Evolutionary conservation across 2,329 filamentous ascomycete species (phyloP).

Genomic region (Alternaria arbusti): DNA sequence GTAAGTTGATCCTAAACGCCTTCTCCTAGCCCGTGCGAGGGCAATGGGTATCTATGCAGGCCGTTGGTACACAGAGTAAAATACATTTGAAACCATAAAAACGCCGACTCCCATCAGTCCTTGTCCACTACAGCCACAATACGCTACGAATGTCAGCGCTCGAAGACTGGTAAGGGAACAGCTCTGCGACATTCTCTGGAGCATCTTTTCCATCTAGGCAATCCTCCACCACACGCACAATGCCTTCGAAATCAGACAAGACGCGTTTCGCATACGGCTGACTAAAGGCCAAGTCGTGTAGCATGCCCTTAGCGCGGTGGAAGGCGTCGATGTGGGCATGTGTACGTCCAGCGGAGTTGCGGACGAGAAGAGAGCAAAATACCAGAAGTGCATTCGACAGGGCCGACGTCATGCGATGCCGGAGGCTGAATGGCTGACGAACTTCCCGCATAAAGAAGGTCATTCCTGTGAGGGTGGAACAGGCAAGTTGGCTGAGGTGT

Average conservation of each 20-base stretch:
- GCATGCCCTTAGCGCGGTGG: slow-evolving; percentile 11
- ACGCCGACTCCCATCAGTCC: neutral
- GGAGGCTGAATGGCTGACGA: slow-evolving; percentile 14
- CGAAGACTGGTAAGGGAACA: slow-evolving; percentile 34
- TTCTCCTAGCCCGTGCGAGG: neutral
- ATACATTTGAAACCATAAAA: neutral
- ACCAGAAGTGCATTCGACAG: slow-evolving; percentile 28
- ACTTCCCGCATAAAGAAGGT: slow-evolving; percentile 7
- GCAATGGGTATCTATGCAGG: neutral
- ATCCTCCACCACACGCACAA: slow-evolving; percentile 18
- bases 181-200: slow-evolving; percentile 19
- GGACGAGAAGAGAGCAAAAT: slow-evolving; percentile 26
- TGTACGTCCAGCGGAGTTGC: slow-evolving; percentile 4
- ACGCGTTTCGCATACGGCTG: slow-evolving; percentile 29
- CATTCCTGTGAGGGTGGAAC: slow-evolving; percentile 21
- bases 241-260: slow-evolving; percentile 23
- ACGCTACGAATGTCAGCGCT: slow-evolving; percentile 12
- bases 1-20: neutral
- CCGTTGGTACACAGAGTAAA: neutral
- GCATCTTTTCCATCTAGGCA: slow-evolving; percentile 3
- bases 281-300: slow-evolving; percentile 21
- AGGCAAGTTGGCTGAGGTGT: slow-evolving; percentile 23
- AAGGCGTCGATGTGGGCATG: slow-evolving; percentile 20
- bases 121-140: neutral
- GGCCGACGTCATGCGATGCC: slow-evolving; percentile 24